A percentile compares a stretch with the other conserved stretches of the same genome.
Evolutionary conservation across 108 stramenopile genomes (phyloP).

Genomic region (Nitzschia sp.): DNA sequence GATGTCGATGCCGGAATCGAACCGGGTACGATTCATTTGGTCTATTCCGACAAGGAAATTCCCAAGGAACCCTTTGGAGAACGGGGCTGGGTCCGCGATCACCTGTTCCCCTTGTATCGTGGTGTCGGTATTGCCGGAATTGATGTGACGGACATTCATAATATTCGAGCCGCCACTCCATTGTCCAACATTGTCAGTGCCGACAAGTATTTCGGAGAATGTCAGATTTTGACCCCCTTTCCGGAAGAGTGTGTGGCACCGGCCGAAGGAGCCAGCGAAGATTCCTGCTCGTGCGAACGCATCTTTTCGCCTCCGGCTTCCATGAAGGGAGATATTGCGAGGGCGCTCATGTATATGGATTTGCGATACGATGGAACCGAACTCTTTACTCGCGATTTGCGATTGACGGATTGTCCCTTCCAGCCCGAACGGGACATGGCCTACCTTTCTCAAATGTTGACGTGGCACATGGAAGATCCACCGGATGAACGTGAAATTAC

Average conservation of each 20-base stretch:
- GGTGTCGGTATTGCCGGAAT: constrained; percentile 41
- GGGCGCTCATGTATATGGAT: constrained; percentile 82
- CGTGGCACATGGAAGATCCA: constrained; percentile 82
- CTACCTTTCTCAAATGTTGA: constrained; percentile 60
- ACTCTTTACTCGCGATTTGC: constrained; percentile 31
- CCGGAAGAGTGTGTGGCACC: constrained; percentile 29
- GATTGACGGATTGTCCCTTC: constrained; percentile 47
- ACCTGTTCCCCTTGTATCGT: constrained; percentile 43
- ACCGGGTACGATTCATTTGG: constrained; percentile 27
- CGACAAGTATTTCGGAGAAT: constrained; percentile 49
- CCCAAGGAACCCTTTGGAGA: constrained; percentile 35
- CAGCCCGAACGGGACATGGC: constrained; percentile 40
- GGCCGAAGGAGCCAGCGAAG: constrained; percentile 42
- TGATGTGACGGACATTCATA: constrained; percentile 62
- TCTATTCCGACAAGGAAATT: constrained; percentile 28
- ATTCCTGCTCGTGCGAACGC: constrained; percentile 22
- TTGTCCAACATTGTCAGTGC: constrained; percentile 49
- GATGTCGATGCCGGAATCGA: constrained; percentile 42
- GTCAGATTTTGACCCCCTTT: constrained; percentile 31
- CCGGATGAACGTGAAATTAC: constrained; percentile 54
- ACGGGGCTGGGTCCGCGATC: constrained; percentile 67
- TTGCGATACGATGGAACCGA: constrained; percentile 58
- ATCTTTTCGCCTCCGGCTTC: constrained; percentile 40
- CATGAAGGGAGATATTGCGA: constrained; percentile 76
- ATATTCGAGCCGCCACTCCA: constrained; percentile 53